Percentiles rank a stretch among this genome's conserved stretches.
phyloP scores from a whole-genome alignment of 495 filamentous ascomycete genomes.

The Darksidea phi region DNA sequence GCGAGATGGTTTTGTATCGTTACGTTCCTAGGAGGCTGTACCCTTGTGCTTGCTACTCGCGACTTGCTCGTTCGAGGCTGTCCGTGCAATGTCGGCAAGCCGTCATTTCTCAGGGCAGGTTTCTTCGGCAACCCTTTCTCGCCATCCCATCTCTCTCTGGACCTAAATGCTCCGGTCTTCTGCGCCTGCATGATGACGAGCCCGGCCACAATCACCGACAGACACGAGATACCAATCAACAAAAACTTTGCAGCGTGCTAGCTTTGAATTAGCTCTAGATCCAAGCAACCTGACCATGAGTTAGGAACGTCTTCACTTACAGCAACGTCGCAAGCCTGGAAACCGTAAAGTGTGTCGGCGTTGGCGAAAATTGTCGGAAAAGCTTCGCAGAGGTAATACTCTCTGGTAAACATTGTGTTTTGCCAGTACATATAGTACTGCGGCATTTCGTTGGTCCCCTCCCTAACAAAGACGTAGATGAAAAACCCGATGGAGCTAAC shows the following conservation, averaged over 20 bases:
- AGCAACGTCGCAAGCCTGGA: constrained; percentile 9
- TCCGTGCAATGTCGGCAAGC: too few relatives aligned
- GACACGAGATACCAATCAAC: not conserved
- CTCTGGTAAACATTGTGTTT: constrained; percentile 3
- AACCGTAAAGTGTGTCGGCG: constrained; percentile 8
- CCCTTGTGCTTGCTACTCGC: too few relatives aligned
- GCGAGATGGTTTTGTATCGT: too few relatives aligned
- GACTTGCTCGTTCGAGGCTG: too few relatives aligned
- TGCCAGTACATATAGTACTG: constrained; percentile 1
- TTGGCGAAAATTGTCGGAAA: constrained; percentile 8
- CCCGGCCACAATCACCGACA: not conserved
- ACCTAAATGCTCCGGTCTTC: not conserved
- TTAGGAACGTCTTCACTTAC: constrained; percentile 1
- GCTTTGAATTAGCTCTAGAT: not conserved
- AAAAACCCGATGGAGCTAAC: not conserved
- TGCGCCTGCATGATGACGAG: not conserved
- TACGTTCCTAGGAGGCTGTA: too few relatives aligned
- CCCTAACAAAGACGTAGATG: constrained; percentile 12
- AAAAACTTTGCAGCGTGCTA: not conserved
- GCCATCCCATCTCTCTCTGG: not conserved
- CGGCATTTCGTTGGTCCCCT: constrained; percentile 2
- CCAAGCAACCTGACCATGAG: too few relatives aligned
- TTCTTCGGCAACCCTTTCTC: not conserved
- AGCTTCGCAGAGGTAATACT: constrained; percentile 19
- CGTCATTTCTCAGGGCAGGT: not conserved